Conservation (phyloP, 768 basidiomycete genomes). For the Lentinula guzmanii region DNA sequence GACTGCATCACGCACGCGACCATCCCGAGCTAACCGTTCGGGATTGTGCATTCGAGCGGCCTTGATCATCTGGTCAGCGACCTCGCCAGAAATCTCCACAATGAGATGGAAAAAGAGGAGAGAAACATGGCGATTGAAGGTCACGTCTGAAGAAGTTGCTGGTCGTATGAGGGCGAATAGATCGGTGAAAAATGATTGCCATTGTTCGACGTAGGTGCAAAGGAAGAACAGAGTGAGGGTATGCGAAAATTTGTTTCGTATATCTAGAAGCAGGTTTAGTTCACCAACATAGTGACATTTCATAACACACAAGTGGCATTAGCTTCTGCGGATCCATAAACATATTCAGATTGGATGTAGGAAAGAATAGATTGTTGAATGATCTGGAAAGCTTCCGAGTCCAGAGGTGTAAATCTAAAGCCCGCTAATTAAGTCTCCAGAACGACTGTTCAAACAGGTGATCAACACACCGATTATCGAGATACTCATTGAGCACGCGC, state of each 20-base stretch:
- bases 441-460: neutral
- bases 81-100: slow-evolving; percentile 92
- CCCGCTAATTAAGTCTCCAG: neutral
- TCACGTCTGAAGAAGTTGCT: slow-evolving; percentile 44
- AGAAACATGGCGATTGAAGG: slow-evolving; percentile 80
- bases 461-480: slow-evolving; percentile 69
- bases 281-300: neutral
- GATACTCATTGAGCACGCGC: slow-evolving; percentile 74
- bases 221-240: slow-evolving; percentile 86
- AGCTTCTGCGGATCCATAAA: slow-evolving; percentile 78
- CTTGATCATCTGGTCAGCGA: slow-evolving; percentile 94
- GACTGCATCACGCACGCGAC: slow-evolving; percentile 81
- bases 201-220: slow-evolving; percentile 78
- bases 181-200: slow-evolving; percentile 81
- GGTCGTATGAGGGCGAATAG: slow-evolving; percentile 69
- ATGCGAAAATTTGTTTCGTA: slow-evolving; percentile 94
- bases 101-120: slow-evolving; percentile 89
- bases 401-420: slow-evolving; percentile 57
- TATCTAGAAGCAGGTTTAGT: slow-evolving; percentile 39
- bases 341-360: slow-evolving; percentile 87
- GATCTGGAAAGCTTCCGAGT: slow-evolving; percentile 62
- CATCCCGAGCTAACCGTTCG: slow-evolving; percentile 75
- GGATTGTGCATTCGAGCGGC: slow-evolving; percentile 70
- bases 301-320: slow-evolving; percentile 70
- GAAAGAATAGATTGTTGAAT: slow-evolving; percentile 72